These are phyloP conservation scores for Russula virescens DNA, from an alignment of 768 basidiomycete genomes.

Conservation along the genomic window DNA sequence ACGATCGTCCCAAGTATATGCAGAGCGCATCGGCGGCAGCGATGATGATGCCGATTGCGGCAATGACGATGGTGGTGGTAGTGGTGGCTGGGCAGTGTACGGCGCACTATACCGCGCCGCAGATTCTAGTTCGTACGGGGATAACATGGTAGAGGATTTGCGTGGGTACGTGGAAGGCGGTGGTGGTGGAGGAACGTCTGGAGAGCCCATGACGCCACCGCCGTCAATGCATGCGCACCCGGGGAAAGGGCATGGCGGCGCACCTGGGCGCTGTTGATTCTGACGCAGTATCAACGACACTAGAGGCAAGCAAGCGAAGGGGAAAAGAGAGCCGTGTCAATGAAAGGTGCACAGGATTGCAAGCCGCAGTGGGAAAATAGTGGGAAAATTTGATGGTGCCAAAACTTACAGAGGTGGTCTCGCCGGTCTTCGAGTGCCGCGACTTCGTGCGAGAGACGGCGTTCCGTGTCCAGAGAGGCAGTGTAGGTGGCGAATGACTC, in stretches of 20 bases:
- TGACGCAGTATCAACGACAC: slow-evolving; percentile 24
- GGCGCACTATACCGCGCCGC: slow-evolving; percentile 8
- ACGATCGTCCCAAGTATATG: slow-evolving; percentile 22
- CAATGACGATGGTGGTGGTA: slow-evolving; percentile 4
- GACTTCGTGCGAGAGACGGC: slow-evolving; percentile 18
- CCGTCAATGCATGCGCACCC: slow-evolving; percentile 14
- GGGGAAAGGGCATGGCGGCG: slow-evolving; percentile 13
- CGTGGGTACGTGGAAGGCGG: slow-evolving; percentile 15
- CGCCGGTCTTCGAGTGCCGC: slow-evolving; percentile 22
- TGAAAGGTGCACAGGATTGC: no score
- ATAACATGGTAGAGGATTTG: slow-evolving; percentile 1
- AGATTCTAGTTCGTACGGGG: slow-evolving; percentile 13
- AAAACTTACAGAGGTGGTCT: slow-evolving; percentile 16
- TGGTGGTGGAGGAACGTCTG: no score
- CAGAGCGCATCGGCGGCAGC: slow-evolving; percentile 16
- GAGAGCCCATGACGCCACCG: neutral
- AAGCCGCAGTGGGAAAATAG: neutral
- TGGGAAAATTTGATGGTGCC: no score
- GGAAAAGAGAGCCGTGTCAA: neutral
- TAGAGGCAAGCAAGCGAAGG: neutral
- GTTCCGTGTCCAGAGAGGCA: slow-evolving; percentile 22
- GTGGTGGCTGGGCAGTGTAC: neutral
- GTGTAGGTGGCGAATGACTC: slow-evolving; percentile 21
- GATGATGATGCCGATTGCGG: neutral
- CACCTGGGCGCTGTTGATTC: slow-evolving; percentile 15